These are phyloP conservation scores for Sphaerosporella brunnea DNA, from an alignment of 495 filamentous ascomycete species.

Conservation along the genomic window DNA sequence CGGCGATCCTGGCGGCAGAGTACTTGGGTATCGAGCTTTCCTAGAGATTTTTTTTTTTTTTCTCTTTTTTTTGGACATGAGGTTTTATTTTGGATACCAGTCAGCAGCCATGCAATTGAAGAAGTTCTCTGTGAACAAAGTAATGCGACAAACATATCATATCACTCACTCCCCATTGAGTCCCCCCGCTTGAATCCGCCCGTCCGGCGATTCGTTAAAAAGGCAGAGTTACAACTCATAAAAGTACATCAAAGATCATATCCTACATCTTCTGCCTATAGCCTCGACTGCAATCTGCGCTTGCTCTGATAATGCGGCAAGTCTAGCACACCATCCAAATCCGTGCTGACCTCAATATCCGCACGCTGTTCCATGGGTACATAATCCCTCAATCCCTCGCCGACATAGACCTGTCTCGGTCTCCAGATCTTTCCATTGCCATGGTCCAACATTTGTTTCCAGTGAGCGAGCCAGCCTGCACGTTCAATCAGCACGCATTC, in stretches of 20 bases:
- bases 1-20: constrained; percentile 37
- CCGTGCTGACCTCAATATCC: constrained; percentile 21
- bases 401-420: constrained; percentile 28
- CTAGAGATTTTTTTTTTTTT: too few relatives aligned
- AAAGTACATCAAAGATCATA: too few relatives aligned
- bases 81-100: too few relatives aligned
- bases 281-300: constrained; percentile 8
- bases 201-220: too few relatives aligned
- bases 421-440: constrained; percentile 29
- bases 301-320: constrained; percentile 16
- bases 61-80: too few relatives aligned
- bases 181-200: too few relatives aligned
- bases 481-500: too few relatives aligned
- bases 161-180: too few relatives aligned
- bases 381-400: constrained; percentile 25
- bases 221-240: too few relatives aligned
- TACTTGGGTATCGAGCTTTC: constrained; percentile 30
- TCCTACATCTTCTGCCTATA: constrained; percentile 3
- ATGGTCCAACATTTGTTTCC: constrained; percentile 28
- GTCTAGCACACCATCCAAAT: constrained; percentile 22
- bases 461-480: constrained; percentile 26
- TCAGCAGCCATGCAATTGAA: too few relatives aligned
- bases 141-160: too few relatives aligned
- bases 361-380: constrained; percentile 21
- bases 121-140: too few relatives aligned